Evolutionary conservation across 257 asterid genomes (phyloP), one percentile per base, ranked within the genome.

Genomic region (Osmanthus fragrans): DNA sequence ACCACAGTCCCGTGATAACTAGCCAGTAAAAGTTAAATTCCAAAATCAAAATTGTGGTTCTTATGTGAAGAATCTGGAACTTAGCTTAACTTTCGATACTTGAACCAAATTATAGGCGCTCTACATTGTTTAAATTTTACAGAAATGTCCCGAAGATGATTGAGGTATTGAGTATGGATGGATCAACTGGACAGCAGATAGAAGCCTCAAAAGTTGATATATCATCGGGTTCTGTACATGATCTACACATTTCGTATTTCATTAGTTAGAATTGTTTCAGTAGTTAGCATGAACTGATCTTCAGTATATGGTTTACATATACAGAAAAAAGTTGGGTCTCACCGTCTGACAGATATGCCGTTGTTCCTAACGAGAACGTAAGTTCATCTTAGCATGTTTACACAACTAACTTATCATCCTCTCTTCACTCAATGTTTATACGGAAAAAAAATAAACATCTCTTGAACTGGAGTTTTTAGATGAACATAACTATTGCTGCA

Each of bases 331-430:
- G 86, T 73, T 86, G 86, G 97, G 89, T 89, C 72, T 88, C 98
- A 23, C 99, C 98, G 0, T 85, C 94, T n/a, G 93, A 91, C 84
- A 91, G 96, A 93, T 93, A 95, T 73, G 98, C 98, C 34, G 90
- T 95, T 72, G 99, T 95, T 49, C 99, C 99, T 19, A 87, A 82
- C 77, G 96, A 95, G 77, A 88, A 88, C 27, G 99, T 91, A 86
- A 78, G 98, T 76, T 51, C 23, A n/a, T 54, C 21, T 29, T 37
- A 2, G 23, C 10, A 27, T 27, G 19, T 13, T 58, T 58, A 23
- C 66, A 58, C 5, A 0, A 32, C 5, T 3, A 72, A 4, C 3
- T 25, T 19, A 36, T 47, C 63, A 21, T 4, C 15, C 58, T 36
- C 4, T 21, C 27, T 33, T 12, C 18, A 60, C 15, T 23, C 8